These are phyloP conservation scores for Polysphondylium violaceum DNA, from an alignment of 78 protist genomes.

Conservation along the genomic window DNA sequence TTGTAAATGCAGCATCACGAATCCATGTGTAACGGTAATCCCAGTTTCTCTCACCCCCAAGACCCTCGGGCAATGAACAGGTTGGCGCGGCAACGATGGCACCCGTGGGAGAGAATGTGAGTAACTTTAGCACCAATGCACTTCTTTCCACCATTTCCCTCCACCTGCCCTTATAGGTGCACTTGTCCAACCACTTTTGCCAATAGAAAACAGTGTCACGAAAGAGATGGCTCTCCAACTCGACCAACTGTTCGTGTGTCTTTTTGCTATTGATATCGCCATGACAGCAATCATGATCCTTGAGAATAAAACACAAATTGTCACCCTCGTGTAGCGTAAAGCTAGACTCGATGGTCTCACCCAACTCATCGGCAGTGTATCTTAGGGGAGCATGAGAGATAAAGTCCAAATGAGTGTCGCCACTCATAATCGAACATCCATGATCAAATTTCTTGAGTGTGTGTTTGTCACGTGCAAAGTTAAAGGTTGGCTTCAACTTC, in stretches of 20 bases:
- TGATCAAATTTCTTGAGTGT: neutral
- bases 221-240: constrained; percentile 27
- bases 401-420: constrained; percentile 19
- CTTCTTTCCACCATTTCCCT: constrained; percentile 68
- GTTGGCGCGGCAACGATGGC: constrained; percentile 78
- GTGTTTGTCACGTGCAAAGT: constrained; percentile 55
- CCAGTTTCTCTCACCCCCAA: constrained; percentile 82
- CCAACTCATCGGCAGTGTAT: neutral
- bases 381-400: neutral
- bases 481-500: constrained; percentile 69
- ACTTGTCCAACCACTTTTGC: constrained; percentile 77
- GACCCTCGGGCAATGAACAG: constrained; percentile 59
- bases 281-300: constrained; percentile 19
- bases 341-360: neutral
- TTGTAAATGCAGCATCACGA: constrained; percentile 70
- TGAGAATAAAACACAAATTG: constrained; percentile 1
- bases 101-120: constrained; percentile 78
- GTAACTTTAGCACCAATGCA: constrained; percentile 68
- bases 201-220: constrained; percentile 57
- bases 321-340: constrained; percentile 52
- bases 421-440: constrained; percentile 13
- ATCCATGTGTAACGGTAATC: constrained; percentile 81
- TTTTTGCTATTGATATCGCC: neutral
- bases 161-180: constrained; percentile 82
- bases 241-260: neutral